Evolutionary conservation across 345 rosid species (phyloP).

Genomic region (Orychophragmus violaceus): DNA sequence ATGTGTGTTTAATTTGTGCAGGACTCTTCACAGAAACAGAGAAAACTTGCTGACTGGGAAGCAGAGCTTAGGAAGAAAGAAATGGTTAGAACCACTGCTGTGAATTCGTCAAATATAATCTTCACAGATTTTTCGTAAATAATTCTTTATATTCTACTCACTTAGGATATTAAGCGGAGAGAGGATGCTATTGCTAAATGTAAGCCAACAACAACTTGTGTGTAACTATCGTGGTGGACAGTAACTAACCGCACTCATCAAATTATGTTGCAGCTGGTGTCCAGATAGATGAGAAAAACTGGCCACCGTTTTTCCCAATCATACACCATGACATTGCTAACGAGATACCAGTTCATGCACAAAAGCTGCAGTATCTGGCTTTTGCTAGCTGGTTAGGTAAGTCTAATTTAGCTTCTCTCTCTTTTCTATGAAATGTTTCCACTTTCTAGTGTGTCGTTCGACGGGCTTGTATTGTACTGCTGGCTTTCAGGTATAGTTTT

Average conservation of each 20-base stretch:
- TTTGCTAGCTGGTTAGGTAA: conserved; percentile 99
- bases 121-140: not conserved
- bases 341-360: conserved; percentile 92
- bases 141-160: not conserved
- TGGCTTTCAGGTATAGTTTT: conserved; percentile 70
- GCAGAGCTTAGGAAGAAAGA: conserved; percentile 87
- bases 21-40: conserved; percentile 71
- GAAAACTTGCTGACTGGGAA: conserved; percentile 84
- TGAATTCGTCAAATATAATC: not conserved
- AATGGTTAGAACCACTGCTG: conserved; percentile 34
- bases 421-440: not conserved
- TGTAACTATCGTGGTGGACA: not conserved
- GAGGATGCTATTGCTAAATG: conserved; percentile 31
- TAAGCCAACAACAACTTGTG: conserved; percentile 7
- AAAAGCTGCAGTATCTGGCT: conserved; percentile 91
- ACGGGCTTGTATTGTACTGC: not conserved
- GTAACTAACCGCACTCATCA: not conserved
- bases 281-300: conserved; percentile 63
- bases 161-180: conserved; percentile 31
- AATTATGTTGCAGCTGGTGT: conserved; percentile 60
- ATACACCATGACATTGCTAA: conserved; percentile 96
- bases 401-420: not conserved
- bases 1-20: conserved; percentile 24
- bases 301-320: conserved; percentile 95
- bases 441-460: not conserved